Evolutionary conservation across 495 filamentous ascomycete species (phyloP).

Genomic region (Jackrogersella minutella): DNA sequence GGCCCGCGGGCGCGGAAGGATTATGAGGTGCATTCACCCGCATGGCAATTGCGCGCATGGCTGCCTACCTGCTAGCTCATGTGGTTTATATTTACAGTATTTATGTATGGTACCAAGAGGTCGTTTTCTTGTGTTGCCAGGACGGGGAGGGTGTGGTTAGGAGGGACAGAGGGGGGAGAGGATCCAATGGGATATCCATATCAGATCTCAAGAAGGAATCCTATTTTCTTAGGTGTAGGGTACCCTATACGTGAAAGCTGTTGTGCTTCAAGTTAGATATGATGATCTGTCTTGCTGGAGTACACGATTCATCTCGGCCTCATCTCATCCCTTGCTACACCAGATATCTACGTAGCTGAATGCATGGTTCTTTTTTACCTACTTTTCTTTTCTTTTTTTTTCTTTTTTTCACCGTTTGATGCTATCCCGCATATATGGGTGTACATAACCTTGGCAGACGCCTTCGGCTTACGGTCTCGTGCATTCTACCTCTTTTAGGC

Average conservation of each 20-base stretch:
- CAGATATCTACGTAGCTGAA: no score
- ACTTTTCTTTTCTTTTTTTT: no score
- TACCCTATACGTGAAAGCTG: neutral
- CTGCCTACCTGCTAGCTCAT: neutral
- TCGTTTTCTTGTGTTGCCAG: conserved; percentile 5
- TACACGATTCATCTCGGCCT: neutral
- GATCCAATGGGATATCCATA: conserved; percentile 18
- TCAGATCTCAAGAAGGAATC: conserved; percentile 9
- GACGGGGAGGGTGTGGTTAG: conserved; percentile 13
- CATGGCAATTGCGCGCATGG: neutral
- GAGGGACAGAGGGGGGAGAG: neutral
- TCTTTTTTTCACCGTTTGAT: neutral
- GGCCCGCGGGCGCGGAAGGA: conserved; percentile 37
- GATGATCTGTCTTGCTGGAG: neutral
- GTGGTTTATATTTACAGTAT: neutral
- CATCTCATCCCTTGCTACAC: neutral
- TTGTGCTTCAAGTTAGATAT: neutral
- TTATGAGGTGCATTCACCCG: conserved; percentile 30
- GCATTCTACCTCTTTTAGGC: conserved; percentile 16
- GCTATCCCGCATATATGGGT: neutral
- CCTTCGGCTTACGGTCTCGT: conserved; percentile 20
- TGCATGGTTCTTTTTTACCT: no score
- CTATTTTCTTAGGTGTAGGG: no score
- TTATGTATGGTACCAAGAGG: no score
- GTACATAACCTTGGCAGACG: neutral